Evolutionary conservation across 192 early-diverging fungal genomes (phyloP), one percentile per base, ranked within the genome.

Genomic region (Coemansia sp.): DNA sequence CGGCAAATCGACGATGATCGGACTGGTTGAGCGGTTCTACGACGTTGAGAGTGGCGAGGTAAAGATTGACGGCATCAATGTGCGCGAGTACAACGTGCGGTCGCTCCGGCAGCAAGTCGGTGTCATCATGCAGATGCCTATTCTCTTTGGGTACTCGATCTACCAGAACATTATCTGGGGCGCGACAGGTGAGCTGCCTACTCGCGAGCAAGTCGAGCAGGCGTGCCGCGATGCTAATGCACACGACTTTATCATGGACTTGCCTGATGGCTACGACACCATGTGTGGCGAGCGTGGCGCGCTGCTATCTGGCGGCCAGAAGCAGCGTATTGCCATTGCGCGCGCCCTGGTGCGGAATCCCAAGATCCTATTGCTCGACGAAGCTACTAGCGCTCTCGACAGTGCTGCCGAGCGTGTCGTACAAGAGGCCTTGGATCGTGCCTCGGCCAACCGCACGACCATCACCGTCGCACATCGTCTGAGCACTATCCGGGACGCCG

Each of bases 321-420:
- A 96, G 78, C 97, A 96, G 73, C 90, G 96, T 67, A 94, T 97
- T 73, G 94, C 95, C 63, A 97, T 99, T 85, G 95, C 95, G 12
- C 88, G 95, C 41, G 94, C 94, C 21, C 84, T 98, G 59, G 86
- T 96, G 46, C 93, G 93, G 75, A 89, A 95, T 79, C 94, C 95
- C 9, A 76, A 76, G 25, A 93, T 98, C 10, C 86, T 99, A 63
- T 68, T 96, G 29, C 76, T 97, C 7, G 95, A 98, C 80, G 95
- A 97, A 62, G 93, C 93, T 31, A 95, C 94, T 14, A 89, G 87
- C 17, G 95, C 95, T 14, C 77, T 96, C 63, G 95, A 96, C 75
- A 89, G 92, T 29, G 85, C 88, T 32, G 88, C 89, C 15, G 93
- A 93, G 75, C 85, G 89, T 23, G 70, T 93, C 9, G 92, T 97